Evolutionary conservation across 179 eudicot species (phyloP).

Genomic region (Vitellaria paradoxa): DNA sequence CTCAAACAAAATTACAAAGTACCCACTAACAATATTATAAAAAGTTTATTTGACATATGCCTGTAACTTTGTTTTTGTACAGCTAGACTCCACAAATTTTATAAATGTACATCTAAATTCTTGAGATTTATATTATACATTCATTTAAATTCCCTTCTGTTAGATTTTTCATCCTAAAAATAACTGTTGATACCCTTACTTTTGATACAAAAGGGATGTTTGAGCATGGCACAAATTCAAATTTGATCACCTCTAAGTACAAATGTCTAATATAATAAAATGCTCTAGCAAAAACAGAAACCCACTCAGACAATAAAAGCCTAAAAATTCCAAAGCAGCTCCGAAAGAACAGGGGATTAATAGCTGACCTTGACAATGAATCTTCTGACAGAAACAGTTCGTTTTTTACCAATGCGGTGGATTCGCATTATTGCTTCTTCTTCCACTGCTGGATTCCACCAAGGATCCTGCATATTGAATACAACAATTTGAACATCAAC

Average conservation of each 20-base stretch:
- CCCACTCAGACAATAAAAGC: not conserved
- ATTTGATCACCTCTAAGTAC: too few relatives aligned
- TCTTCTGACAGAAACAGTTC: conserved; percentile 60
- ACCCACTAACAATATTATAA: not conserved
- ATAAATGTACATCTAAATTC: not conserved
- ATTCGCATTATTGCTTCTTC: conserved; percentile 82
- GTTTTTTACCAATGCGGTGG: conserved; percentile 68
- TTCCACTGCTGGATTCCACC: conserved; percentile 83
- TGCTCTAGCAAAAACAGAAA: not conserved
- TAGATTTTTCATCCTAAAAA: too few relatives aligned
- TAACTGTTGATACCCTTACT: too few relatives aligned
- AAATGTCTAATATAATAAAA: too few relatives aligned
- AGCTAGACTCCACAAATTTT: not conserved
- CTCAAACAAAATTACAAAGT: not conserved
- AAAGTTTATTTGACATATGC: not conserved
- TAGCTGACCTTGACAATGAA: conserved; percentile 60
- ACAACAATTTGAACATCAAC: conserved; percentile 4
- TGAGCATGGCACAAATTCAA: too few relatives aligned
- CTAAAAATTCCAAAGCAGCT: not conserved
- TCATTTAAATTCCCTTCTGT: too few relatives aligned
- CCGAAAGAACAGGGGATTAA: not conserved
- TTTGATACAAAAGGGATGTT: too few relatives aligned
- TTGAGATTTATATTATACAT: too few relatives aligned
- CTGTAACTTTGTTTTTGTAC: not conserved
- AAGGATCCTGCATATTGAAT: conserved; percentile 48